Percentiles rank a stretch among this genome's conserved stretches.
Evolutionary conservation across 176 grass and related monocot genomes (phyloP).

Genomic region (Miscanthus lutarioriparius): DNA sequence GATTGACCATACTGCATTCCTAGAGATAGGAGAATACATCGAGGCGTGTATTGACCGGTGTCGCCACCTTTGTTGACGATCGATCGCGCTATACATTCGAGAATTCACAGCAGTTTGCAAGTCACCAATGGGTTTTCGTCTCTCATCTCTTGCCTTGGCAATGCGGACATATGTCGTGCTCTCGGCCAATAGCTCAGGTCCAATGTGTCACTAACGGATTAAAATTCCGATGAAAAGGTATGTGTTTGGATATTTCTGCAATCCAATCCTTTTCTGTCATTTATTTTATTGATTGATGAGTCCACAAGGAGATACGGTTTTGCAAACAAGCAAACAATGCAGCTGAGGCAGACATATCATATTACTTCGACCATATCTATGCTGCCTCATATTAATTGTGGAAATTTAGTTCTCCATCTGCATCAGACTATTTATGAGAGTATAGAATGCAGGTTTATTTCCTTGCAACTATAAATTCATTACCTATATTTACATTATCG

Average conservation of each 20-base stretch:
- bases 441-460: not conserved
- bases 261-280: constrained; percentile 9
- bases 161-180: not conserved
- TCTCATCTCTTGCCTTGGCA: not conserved
- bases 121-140: not conserved
- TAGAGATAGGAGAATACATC: not conserved
- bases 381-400: too few species aligned
- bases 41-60: constrained; percentile 2
- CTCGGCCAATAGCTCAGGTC: constrained; percentile 5
- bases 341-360: not conserved
- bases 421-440: not conserved
- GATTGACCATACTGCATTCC: not conserved
- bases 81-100: too few species aligned
- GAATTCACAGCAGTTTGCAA: not conserved
- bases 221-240: constrained; percentile 4
- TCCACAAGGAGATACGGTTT: not conserved
- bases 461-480: not conserved
- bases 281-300: not conserved
- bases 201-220: constrained; percentile 1
- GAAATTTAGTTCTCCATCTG: not conserved
- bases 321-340: not conserved
- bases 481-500: not conserved
- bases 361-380: not conserved
- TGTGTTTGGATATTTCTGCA: not conserved
- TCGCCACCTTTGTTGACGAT: constrained; percentile 1